Evolutionary conservation across 129 eudicot genomes (phyloP).

Genomic region (Centella asiatica): DNA sequence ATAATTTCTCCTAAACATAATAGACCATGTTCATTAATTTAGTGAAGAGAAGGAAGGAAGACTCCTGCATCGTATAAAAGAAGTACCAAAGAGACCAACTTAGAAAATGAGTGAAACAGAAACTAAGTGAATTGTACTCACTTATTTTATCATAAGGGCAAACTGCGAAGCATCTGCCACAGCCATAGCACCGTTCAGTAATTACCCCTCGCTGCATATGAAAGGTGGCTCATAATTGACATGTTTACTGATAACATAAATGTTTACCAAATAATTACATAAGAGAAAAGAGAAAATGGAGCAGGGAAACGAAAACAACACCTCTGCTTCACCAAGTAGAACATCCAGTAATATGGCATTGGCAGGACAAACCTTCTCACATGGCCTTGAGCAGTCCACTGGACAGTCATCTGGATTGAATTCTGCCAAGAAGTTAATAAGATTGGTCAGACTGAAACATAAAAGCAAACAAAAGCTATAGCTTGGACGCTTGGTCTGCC

Average conservation of each 20-base stretch:
- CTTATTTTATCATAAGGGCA: conserved; percentile 99
- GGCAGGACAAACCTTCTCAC: conserved; percentile 85
- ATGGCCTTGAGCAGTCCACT: conserved; percentile 79
- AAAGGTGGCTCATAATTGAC: conserved; percentile 2
- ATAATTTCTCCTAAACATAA: conserved; percentile 44
- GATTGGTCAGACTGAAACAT: conserved; percentile 1
- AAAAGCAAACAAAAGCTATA: background rate
- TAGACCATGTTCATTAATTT: conserved; percentile 1
- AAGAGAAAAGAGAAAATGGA: background rate
- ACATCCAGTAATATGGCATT: conserved; percentile 46
- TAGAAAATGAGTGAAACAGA: background rate
- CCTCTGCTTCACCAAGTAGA: conserved; percentile 33
- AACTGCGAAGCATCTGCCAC: conserved; percentile 88
- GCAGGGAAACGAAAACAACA: conserved; percentile 8
- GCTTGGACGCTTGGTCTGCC: background rate
- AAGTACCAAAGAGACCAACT: background rate
- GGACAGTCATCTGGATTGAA: conserved; percentile 91
- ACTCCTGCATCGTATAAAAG: background rate
- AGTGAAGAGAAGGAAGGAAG: background rate
- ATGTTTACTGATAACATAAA: conserved; percentile 4
- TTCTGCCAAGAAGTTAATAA: conserved; percentile 33
- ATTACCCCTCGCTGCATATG: conserved; percentile 64
- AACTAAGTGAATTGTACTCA: conserved; percentile 21
- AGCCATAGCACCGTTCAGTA: conserved; percentile 89
- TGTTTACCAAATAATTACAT: background rate